Evolutionary conservation across 108 stramenopile genomes (phyloP), one percentile per base, ranked within the genome.

Genomic region (Mediolabrus comicus): DNA sequence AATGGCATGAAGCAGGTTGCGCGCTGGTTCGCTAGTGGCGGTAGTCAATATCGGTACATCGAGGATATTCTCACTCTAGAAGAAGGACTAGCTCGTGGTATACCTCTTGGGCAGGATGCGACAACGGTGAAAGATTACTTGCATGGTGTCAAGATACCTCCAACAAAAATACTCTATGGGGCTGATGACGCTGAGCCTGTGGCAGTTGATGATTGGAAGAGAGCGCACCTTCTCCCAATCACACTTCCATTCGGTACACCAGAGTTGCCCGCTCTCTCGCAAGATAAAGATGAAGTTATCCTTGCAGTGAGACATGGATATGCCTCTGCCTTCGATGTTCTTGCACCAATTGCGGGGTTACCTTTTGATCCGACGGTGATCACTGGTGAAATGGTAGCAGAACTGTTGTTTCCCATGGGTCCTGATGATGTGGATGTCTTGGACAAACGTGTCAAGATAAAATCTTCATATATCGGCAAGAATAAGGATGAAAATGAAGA

Each of bases 31-130:
- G 58, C 62, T 14, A 53, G 62, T 34, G 79, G 79, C 2, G 83
- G 83, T 3, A 66, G 63, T 38, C 83, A 84, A 46, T 84, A 80
- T 35, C 30, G 80, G 25, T 84, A 84, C 53, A 55, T 84, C 13
- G 83, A 84, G 51, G 83, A 84, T 43, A 25, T 83, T 4, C 61
- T 83, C 19, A 83, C 82, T 4, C 63, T 83, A 24, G 55, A 80
- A 34, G 81, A 72, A 34, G 81, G 81, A 2, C 81, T 82, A 32
- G 72, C 70, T 33, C 28, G 39, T 13, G 81, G 81, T 5, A 69
- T 74, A 34, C 36, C 71, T 4, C 33, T 70, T 0, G 78, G 71
- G 34, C 54, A 12, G 39, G 57, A 74, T 39, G 28, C 41, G 12
- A 57, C 59, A 12, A 41, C 19, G 3, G 56, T 9, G 4, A 29